phyloP scores from a whole-genome alignment of 441 rosid genomes.

The Omphalea diandra region DNA sequence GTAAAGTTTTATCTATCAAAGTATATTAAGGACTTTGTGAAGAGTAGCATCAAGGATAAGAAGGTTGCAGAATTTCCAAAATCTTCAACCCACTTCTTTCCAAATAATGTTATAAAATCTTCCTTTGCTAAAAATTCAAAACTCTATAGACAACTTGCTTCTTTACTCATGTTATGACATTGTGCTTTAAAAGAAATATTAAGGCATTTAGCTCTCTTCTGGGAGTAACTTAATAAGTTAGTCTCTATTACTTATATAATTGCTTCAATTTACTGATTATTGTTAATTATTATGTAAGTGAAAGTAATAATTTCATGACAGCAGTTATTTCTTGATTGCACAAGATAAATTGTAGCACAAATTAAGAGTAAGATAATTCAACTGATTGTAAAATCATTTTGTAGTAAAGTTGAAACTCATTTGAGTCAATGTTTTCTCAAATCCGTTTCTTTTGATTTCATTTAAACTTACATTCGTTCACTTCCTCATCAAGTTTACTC shows the following conservation, averaged over 20 bases:
- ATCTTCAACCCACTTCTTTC: slow-evolving; percentile 58
- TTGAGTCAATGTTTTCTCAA: no score
- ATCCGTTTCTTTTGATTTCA: neutral
- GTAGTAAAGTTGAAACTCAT: no score
- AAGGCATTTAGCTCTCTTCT: neutral
- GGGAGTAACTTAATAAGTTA: neutral
- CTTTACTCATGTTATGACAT: neutral
- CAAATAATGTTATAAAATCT: slow-evolving; percentile 34
- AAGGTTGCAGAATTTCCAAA: slow-evolving; percentile 47
- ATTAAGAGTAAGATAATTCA: neutral
- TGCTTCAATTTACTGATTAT: neutral
- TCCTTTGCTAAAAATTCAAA: neutral
- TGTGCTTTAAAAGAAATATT: neutral
- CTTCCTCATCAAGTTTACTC: neutral
- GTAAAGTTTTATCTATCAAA: slow-evolving; percentile 39
- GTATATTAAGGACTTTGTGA: slow-evolving; percentile 39
- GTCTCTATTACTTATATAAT: neutral
- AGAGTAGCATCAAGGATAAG: slow-evolving; percentile 34
- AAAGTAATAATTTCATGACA: neutral
- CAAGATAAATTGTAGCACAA: neutral
- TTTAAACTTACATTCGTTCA: neutral
- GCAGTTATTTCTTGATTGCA: neutral
- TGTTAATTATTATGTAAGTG: neutral
- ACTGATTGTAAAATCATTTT: neutral
- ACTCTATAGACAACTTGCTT: neutral